These are phyloP conservation scores for Viola odorata DNA, from an alignment of 345 rosid genomes.

Conservation along the genomic window DNA sequence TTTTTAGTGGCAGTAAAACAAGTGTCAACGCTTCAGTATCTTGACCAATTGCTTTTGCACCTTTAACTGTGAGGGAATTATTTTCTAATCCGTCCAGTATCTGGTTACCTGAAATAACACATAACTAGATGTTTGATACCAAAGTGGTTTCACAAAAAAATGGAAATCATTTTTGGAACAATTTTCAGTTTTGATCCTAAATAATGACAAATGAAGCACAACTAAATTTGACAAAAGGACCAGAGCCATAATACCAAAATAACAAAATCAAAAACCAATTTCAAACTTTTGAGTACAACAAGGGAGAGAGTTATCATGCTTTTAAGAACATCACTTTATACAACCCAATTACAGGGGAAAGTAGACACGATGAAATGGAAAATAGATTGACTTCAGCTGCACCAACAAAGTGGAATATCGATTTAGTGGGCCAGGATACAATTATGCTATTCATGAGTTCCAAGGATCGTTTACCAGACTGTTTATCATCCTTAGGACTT, in stretches of 20 bases:
- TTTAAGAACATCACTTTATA: background rate
- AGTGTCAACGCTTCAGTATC: conserved; percentile 60
- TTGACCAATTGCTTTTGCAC: conserved; percentile 72
- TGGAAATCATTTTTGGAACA: too few species aligned
- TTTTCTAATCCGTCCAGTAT: conserved; percentile 67
- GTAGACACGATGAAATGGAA: background rate
- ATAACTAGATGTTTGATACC: conserved; percentile 1
- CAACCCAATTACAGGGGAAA: background rate
- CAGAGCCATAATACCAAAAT: too few species aligned
- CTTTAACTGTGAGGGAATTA: conserved; percentile 77
- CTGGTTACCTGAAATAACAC: conserved; percentile 44
- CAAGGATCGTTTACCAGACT: conserved; percentile 40
- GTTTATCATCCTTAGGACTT: conserved; percentile 49
- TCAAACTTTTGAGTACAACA: too few species aligned
- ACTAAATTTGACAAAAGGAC: too few species aligned
- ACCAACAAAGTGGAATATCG: background rate
- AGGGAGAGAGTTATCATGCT: too few species aligned
- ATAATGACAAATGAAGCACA: too few species aligned
- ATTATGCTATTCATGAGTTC: background rate
- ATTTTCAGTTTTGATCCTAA: too few species aligned
- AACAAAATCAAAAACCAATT: too few species aligned
- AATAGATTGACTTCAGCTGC: background rate
- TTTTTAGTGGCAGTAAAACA: conserved; percentile 63
- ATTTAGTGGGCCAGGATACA: background rate
- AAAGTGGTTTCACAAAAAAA: too few species aligned